These are phyloP conservation scores for Podospora pseudopauciseta DNA, from an alignment of 495 filamentous ascomycete species.

Conservation along the genomic window DNA sequence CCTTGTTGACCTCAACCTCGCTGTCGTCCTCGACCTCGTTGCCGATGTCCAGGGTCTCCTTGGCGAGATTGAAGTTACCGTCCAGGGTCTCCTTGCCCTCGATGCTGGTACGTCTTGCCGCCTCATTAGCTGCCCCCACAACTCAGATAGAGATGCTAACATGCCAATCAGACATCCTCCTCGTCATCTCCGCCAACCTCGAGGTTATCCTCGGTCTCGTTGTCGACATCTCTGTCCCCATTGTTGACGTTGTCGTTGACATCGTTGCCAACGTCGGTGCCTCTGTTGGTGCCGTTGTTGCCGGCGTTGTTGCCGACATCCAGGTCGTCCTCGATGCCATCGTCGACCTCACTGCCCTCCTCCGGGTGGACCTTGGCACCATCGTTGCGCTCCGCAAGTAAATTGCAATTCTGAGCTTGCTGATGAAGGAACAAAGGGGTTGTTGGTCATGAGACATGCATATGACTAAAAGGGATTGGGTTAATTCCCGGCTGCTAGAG, in stretches of 20 bases:
- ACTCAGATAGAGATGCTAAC: background rate
- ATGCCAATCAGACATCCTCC: constrained; percentile 8
- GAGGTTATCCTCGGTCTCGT: constrained; percentile 8
- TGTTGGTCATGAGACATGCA: background rate
- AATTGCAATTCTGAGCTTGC: background rate
- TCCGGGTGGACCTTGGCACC: background rate
- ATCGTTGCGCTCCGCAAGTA: background rate
- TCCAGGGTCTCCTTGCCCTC: constrained; percentile 9
- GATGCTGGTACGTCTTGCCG: background rate
- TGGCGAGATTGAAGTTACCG: constrained; percentile 7
- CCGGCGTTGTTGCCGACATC: background rate
- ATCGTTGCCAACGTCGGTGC: constrained; percentile 34
- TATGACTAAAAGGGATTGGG: background rate
- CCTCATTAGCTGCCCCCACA: background rate
- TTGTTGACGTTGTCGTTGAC: constrained; percentile 3
- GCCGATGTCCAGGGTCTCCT: constrained; percentile 13
- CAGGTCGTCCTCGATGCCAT: constrained; percentile 3
- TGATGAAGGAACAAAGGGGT: background rate
- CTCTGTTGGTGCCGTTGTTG: constrained; percentile 13
- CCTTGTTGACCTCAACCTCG: constrained; percentile 10
- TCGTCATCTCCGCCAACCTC: constrained; percentile 8
- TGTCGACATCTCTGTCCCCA: background rate
- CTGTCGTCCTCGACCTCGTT: constrained; percentile 14
- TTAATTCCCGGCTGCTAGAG: background rate
- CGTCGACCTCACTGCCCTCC: constrained; percentile 1